Evolutionary conservation across 345 rosid genomes (phyloP), one percentile per base, ranked within the genome.

Genomic region (Gossypium australe): DNA sequence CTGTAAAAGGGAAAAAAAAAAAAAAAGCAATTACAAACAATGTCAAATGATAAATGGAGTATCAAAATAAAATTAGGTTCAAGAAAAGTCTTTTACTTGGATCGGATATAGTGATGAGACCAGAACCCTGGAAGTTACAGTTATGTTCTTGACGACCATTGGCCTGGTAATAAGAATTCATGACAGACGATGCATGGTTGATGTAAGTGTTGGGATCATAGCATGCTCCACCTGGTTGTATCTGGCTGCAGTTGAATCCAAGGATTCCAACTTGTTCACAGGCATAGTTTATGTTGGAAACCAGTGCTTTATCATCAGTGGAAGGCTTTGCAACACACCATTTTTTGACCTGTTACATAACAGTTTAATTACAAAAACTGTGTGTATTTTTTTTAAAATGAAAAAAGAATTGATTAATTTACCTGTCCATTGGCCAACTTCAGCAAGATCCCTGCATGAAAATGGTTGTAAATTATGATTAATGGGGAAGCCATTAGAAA

Each of bases 311-410:
- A 44, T 22, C 56, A 24, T 4, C 27, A 1, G 75, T 4, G 12
- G 67, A 72, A 22, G 75, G 75, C 61, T 58, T 72, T 24, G 75
- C 75, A 38, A 72, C 75, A 43, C 75, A 72, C 55, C 75, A 72
- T 41, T 55, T 72, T 58, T 20, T 24, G 22, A 9, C 56, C 75
- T 72, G 61, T 56, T 0, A 57, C 61, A 20, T 10, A 25, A 57
- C 10, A 57, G 22, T 9, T 2, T 9, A 0, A 20, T 57, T 9
- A 9, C 27, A 57, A 56, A 56, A 56, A 20, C 0, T 18, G 25
- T 18, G 25, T 8, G 2, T 56, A 8, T n/a, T 56, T 55, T n/a
- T 48, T 49, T 2, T 49, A 2, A 1, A 2, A 1, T 9, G 11
- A 9, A 9, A 55, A 55, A 55, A 18, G 8, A 55, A 58, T 22